Percentiles rank a stretch among this genome's conserved stretches.
These are phyloP conservation scores for Medicago arabica DNA, from an alignment of 306 rosid genomes.

Conservation along the genomic window DNA sequence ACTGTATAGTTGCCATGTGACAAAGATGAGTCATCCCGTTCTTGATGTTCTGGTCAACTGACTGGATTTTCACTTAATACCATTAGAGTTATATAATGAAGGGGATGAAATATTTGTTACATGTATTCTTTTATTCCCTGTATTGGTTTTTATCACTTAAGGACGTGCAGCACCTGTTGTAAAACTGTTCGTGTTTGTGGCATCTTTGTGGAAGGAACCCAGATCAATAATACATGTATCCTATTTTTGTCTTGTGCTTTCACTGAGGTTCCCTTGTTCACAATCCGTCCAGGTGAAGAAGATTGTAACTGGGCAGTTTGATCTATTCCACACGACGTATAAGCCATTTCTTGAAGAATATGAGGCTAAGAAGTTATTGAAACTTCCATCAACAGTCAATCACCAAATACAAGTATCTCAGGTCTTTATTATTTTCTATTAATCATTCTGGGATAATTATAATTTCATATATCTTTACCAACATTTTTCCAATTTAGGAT, in stretches of 20 bases:
- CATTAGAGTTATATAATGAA: constrained; percentile 22
- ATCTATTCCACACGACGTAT: constrained; percentile 73
- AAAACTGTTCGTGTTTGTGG: constrained; percentile 28
- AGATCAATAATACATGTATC: constrained; percentile 15
- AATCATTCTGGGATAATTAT: not conserved
- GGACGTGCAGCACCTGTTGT: constrained; percentile 15
- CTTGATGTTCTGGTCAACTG: constrained; percentile 18
- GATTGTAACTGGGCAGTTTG: constrained; percentile 81
- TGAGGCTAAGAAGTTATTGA: constrained; percentile 68
- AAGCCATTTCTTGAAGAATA: constrained; percentile 78
- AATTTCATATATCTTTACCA: constrained; percentile 21
- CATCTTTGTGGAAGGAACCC: constrained; percentile 32
- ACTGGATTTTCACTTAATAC: constrained; percentile 25
- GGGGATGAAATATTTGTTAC: constrained; percentile 1
- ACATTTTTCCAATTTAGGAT: constrained; percentile 6
- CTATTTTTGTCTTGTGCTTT: constrained; percentile 13
- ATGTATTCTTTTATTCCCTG: constrained; percentile 6
- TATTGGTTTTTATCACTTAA: constrained; percentile 12
- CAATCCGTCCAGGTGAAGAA: constrained; percentile 71
- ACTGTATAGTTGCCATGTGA: not conserved
- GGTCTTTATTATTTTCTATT: constrained; percentile 54
- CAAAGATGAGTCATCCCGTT: not conserved
- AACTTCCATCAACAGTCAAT: constrained; percentile 54
- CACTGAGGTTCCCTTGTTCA: constrained; percentile 40
- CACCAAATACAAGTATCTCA: constrained; percentile 60